Conservation (phyloP, 495 filamentous ascomycete species). For the Penicillium cinerascens region DNA sequence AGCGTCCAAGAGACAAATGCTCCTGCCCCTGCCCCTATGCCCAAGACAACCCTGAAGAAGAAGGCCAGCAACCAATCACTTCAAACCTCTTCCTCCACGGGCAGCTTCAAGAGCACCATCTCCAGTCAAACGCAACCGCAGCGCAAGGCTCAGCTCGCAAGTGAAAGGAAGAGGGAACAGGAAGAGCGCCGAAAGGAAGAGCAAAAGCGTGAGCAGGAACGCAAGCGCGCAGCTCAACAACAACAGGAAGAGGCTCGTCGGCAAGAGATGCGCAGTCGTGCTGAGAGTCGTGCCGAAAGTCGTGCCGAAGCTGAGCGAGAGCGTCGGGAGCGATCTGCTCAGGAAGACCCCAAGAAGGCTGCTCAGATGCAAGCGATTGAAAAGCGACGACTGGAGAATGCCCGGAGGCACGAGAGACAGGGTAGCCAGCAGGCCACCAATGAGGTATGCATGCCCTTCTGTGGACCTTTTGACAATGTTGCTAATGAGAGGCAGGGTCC, state of each 20-base stretch:
- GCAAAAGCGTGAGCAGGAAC: constrained; percentile 71
- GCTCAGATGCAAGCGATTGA: constrained; percentile 67
- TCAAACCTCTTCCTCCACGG: constrained; percentile 58
- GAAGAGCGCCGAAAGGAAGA: constrained; percentile 83
- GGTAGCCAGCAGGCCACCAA: constrained; percentile 43
- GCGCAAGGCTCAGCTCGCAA: constrained; percentile 59
- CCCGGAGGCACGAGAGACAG: constrained; percentile 56
- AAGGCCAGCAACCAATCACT: constrained; percentile 70
- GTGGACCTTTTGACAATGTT: not conserved
- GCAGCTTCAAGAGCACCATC: constrained; percentile 65
- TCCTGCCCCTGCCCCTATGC: constrained; percentile 36
- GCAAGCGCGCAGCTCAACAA: constrained; percentile 61
- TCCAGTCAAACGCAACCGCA: constrained; percentile 49
- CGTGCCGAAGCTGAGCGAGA: constrained; percentile 46
- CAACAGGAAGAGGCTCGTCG: constrained; percentile 48
- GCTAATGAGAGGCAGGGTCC: constrained; percentile 20
- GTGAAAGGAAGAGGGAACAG: constrained; percentile 72
- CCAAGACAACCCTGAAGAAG: constrained; percentile 41
- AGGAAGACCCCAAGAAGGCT: constrained; percentile 62
- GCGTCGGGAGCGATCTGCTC: constrained; percentile 42
- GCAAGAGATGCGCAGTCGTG: constrained; percentile 15
- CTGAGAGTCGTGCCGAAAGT: constrained; percentile 25
- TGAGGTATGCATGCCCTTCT: constrained; percentile 29
- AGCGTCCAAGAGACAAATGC: constrained; percentile 56
- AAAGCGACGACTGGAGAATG: constrained; percentile 61